Conservation (phyloP, 1,284 basidiomycete genomes). For the Cerrena zonata region DNA sequence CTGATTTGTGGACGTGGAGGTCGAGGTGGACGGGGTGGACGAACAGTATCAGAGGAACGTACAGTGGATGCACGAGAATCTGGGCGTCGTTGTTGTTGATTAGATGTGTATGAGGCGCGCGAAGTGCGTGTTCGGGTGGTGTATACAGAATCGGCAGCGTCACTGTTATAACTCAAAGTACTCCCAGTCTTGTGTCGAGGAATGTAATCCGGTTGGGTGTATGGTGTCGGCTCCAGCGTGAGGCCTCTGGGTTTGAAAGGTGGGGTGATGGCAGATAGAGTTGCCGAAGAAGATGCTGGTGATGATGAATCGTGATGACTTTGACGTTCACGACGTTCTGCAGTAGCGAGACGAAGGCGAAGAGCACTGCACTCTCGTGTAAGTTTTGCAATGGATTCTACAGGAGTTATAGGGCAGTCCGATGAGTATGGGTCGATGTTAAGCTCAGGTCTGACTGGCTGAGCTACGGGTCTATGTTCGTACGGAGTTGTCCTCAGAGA, state of each 20-base stretch:
- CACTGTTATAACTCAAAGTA: background rate
- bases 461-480: too few species aligned
- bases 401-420: constrained; percentile 24
- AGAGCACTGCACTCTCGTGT: constrained; percentile 39
- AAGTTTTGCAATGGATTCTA: constrained; percentile 34
- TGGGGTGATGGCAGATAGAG: constrained; percentile 25
- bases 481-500: constrained; percentile 19
- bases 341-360: constrained; percentile 45
- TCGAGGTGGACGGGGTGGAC: background rate
- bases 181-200: background rate
- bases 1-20: background rate
- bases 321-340: constrained; percentile 25
- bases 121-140: constrained; percentile 4
- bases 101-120: too few species aligned
- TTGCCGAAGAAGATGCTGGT: constrained; percentile 10
- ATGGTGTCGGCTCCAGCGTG: background rate
- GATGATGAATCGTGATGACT: constrained; percentile 21
- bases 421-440: background rate
- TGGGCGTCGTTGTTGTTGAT: background rate
- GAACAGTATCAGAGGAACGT: background rate
- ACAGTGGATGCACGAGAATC: background rate
- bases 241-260: constrained; percentile 11
- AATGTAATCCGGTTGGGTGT: background rate
- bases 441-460: too few species aligned
- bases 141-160: background rate